phyloP scores from a whole-genome alignment of 2,329 filamentous ascomycete species.

The Colletotrichum scovillei region DNA sequence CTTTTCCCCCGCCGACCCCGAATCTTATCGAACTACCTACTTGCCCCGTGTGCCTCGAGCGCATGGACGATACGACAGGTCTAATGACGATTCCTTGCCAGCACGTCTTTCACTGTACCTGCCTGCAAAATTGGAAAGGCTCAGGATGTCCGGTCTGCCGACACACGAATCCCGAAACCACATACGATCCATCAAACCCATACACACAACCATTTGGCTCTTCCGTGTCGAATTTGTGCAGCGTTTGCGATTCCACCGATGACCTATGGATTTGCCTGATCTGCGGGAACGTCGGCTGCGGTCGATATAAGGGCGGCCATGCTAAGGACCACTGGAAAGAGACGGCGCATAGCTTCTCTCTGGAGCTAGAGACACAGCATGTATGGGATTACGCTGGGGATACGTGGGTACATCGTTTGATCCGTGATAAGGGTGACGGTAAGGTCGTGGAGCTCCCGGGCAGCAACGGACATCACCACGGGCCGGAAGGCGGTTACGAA shows the following conservation, averaged over 20 bases:
- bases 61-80: slow-evolving; percentile 98
- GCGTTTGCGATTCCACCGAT: slow-evolving; percentile 79
- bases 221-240: slow-evolving; percentile 77
- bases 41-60: slow-evolving; percentile 94
- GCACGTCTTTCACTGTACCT: slow-evolving; percentile 97
- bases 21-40: slow-evolving; percentile 92
- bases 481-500: slow-evolving; percentile 54
- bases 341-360: slow-evolving; percentile 88
- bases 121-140: slow-evolving; percentile 95
- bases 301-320: slow-evolving; percentile 92
- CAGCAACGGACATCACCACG: slow-evolving; percentile 47
- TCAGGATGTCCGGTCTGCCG: slow-evolving; percentile 94
- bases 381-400: slow-evolving; percentile 99
- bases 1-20: slow-evolving; percentile 77
- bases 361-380: slow-evolving; percentile 92
- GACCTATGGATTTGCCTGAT: slow-evolving; percentile 97
- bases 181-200: slow-evolving; percentile 60
- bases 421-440: slow-evolving; percentile 91
- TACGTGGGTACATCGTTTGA: slow-evolving; percentile 94
- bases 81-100: slow-evolving; percentile 96
- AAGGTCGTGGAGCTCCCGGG: slow-evolving; percentile 91
- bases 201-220: slow-evolving; percentile 68
- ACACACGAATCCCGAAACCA: slow-evolving; percentile 72
- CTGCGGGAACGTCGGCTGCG: slow-evolving; percentile 92
- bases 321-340: slow-evolving; percentile 94